Conservation (phyloP, 164 flowering plant species). For the Houttuynia cordata region DNA sequence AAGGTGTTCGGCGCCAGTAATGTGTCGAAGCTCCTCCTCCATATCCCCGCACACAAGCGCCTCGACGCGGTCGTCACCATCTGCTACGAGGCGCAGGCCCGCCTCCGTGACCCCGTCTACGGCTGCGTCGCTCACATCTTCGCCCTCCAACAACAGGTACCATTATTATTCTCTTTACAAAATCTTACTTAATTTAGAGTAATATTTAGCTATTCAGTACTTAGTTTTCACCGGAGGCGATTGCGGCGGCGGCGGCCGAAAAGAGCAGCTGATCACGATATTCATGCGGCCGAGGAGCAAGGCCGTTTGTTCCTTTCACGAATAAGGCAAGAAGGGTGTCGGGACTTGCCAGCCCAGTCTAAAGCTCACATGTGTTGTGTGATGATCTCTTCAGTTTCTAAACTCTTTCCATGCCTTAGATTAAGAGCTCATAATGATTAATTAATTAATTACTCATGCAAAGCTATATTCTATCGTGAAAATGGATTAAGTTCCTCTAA, state of each 20-base stretch:
- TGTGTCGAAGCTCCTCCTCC: conserved; percentile 73
- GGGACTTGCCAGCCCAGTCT: background rate
- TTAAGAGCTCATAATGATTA: background rate
- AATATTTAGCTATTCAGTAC: background rate
- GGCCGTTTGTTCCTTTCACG: background rate
- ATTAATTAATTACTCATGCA: too few species aligned
- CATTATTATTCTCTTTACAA: background rate
- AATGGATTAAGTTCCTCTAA: background rate
- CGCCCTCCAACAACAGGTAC: conserved; percentile 89
- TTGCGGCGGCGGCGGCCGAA: background rate
- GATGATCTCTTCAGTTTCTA: too few species aligned
- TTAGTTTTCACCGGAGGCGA: background rate
- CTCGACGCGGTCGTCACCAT: conserved; percentile 84
- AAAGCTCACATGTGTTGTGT: too few species aligned
- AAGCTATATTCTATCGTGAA: background rate
- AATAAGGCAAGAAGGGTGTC: background rate
- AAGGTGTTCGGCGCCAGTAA: conserved; percentile 97
- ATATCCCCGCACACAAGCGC: conserved; percentile 62
- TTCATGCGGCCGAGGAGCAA: background rate
- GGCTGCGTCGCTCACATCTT: conserved; percentile 89
- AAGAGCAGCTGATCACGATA: background rate
- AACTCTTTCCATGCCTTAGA: background rate
- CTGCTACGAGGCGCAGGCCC: conserved; percentile 87
- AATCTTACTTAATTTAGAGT: too few species aligned
- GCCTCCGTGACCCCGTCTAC: conserved; percentile 81